Conservation (phyloP, 345 rosid genomes). For the Brassica napus region Da-Ae NC_063441.1:20136501-20137000, state of each 20-base stretch:
- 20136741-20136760: slow-evolving; percentile 58
- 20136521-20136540: no score
- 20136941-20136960: slow-evolving; percentile 69
- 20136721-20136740: no score
- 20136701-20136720: no score
- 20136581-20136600: no score
- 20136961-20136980: slow-evolving; percentile 68
- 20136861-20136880: neutral
- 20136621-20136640: no score
- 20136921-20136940: slow-evolving; percentile 54
- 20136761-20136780: slow-evolving; percentile 75
- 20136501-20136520: no score
- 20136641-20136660: no score
- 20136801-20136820: slow-evolving; percentile 76
- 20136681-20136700: no score
- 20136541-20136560: no score
- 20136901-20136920: neutral
- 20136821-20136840: slow-evolving; percentile 63
- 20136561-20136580: no score
- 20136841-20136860: slow-evolving; percentile 89
- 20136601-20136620: no score
- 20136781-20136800: slow-evolving; percentile 59
- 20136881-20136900: neutral
- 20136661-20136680: no score
- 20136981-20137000: slow-evolving; percentile 45